phyloP scores from a whole-genome alignment of 140 eudicot genomes.

The Senecio squalidus region DNA sequence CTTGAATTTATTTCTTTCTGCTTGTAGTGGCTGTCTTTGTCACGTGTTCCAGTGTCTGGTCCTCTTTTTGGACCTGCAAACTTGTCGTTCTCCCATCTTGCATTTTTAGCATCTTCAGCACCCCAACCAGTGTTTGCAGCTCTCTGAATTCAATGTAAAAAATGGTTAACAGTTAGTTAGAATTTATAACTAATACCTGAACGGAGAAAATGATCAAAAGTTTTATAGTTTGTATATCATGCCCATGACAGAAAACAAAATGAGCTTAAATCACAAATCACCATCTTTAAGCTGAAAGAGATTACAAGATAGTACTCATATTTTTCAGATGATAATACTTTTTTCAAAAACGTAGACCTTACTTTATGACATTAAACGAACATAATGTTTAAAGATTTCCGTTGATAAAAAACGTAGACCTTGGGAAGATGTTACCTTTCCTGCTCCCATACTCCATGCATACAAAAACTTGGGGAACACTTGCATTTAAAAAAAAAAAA shows the following conservation, averaged over 20 bases:
- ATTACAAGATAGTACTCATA: neutral
- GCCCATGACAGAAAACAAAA: neutral
- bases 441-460: too few relatives aligned
- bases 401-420: too few relatives aligned
- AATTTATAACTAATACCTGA: neutral
- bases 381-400: too few relatives aligned
- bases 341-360: too few relatives aligned
- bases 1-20: conserved; percentile 20
- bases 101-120: conserved; percentile 58
- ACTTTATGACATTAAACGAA: too few relatives aligned
- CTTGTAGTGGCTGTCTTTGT: conserved; percentile 26
- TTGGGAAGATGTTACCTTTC: too few relatives aligned
- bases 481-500: too few relatives aligned
- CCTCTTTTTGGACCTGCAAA: conserved; percentile 39
- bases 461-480: too few relatives aligned
- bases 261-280: neutral
- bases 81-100: conserved; percentile 59
- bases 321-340: neutral
- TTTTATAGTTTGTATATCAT: neutral
- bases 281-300: neutral
- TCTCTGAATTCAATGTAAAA: conserved; percentile 43
- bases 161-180: neutral
- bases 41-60: conserved; percentile 21
- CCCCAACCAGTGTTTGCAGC: conserved; percentile 99
- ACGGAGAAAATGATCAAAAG: neutral